Percentiles rank a stretch among this genome's conserved stretches.
Evolutionary conservation across 2,329 filamentous ascomycete species (phyloP).

Genomic region (Bipolaris sorokiniana): DNA sequence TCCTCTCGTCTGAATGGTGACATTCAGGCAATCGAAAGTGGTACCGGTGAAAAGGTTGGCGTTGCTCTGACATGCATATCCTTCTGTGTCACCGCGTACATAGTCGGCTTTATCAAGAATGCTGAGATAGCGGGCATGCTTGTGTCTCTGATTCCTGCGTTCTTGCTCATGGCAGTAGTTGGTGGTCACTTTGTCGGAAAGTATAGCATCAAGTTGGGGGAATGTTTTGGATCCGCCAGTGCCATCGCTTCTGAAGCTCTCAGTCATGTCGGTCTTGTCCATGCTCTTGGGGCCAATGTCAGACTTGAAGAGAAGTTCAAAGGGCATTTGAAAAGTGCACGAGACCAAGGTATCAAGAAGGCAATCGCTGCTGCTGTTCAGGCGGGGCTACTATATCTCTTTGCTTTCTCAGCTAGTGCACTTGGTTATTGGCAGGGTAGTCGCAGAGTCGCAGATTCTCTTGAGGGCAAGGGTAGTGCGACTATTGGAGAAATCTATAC

Average conservation of each 20-base stretch:
- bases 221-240: constrained; percentile 63
- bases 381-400: constrained; percentile 68
- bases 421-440: constrained; percentile 73
- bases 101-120: constrained; percentile 71
- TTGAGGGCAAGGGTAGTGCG: constrained; percentile 39
- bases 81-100: constrained; percentile 71
- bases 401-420: constrained; percentile 70
- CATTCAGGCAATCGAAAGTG: constrained; percentile 69
- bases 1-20: constrained; percentile 68
- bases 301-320: constrained; percentile 67
- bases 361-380: constrained; percentile 63
- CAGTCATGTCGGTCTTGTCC: constrained; percentile 66
- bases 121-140: constrained; percentile 68
- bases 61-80: constrained; percentile 66
- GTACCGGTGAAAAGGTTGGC: constrained; percentile 74
- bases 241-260: constrained; percentile 69
- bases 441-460: constrained; percentile 57
- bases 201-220: constrained; percentile 58
- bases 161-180: constrained; percentile 63
- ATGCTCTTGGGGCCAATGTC: constrained; percentile 66
- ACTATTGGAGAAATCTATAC: constrained; percentile 60
- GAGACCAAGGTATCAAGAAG: constrained; percentile 64
- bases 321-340: constrained; percentile 57
- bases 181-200: constrained; percentile 63
- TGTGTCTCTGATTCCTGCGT: constrained; percentile 67